Evolutionary conservation across 331 rosid species (phyloP).

Genomic region (Cydonia oblonga): DNA sequence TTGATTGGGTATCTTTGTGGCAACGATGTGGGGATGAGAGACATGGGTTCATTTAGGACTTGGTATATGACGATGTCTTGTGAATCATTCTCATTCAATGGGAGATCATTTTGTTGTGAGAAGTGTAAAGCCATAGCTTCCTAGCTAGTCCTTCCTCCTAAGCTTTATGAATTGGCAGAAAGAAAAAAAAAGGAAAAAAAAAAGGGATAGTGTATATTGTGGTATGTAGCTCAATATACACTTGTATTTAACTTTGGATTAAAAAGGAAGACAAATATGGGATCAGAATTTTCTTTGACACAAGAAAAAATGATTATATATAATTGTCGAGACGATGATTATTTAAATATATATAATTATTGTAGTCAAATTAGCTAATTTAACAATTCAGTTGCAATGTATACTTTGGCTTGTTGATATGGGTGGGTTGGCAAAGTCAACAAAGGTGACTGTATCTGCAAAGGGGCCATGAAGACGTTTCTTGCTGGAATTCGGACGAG

Average conservation of each 20-base stretch:
- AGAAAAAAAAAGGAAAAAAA: no score
- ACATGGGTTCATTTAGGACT: constrained; percentile 46
- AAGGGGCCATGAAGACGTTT: not conserved
- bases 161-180: not conserved
- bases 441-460: not conserved
- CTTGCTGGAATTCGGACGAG: not conserved
- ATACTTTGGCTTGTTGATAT: not conserved
- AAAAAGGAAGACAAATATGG: constrained; percentile 3
- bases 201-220: constrained; percentile 1
- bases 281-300: constrained; percentile 9
- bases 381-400: not conserved
- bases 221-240: not conserved
- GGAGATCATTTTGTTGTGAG: constrained; percentile 41
- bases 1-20: constrained; percentile 19
- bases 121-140: constrained; percentile 28
- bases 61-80: constrained; percentile 85
- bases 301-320: not conserved
- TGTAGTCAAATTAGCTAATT: not conserved
- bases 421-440: not conserved
- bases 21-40: constrained; percentile 9
- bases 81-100: constrained; percentile 73
- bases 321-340: no score
- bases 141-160: not conserved
- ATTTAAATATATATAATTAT: no score
- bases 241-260: constrained; percentile 17